phyloP scores from a whole-genome alignment of 2,329 filamentous ascomycete genomes.

The Epichloe coenophiala region DNA sequence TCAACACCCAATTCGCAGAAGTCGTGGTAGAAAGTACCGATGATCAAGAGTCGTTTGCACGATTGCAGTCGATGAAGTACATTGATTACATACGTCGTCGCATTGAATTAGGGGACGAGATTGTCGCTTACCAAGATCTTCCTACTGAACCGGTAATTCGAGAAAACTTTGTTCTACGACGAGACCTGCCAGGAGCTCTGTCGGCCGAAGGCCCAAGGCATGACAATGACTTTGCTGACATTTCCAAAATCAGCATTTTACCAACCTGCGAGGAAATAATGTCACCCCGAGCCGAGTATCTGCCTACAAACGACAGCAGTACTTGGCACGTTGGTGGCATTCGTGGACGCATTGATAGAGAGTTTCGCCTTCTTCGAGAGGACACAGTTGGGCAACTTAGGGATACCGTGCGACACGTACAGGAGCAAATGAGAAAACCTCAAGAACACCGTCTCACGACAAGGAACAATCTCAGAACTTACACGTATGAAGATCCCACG shows the following conservation, averaged over 20 bases:
- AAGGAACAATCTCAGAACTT: slow-evolving; percentile 17
- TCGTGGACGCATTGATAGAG: slow-evolving; percentile 35
- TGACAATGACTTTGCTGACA: slow-evolving; percentile 35
- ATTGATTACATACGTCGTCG: slow-evolving; percentile 19
- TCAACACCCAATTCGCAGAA: slow-evolving; percentile 11
- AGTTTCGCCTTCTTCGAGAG: slow-evolving; percentile 42
- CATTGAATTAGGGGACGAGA: slow-evolving; percentile 16
- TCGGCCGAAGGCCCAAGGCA: slow-evolving; percentile 25
- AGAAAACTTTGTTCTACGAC: slow-evolving; percentile 17
- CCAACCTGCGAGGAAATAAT: slow-evolving; percentile 35
- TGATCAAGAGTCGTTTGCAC: slow-evolving; percentile 12
- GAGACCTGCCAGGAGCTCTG: slow-evolving; percentile 20
- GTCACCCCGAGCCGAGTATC: slow-evolving; percentile 27
- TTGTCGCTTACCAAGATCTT: slow-evolving; percentile 6
- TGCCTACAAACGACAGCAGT: slow-evolving; percentile 24
- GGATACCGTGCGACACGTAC: slow-evolving; percentile 29
- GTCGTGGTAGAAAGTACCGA: slow-evolving; percentile 7
- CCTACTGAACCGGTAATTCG: slow-evolving; percentile 6
- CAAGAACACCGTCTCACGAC: background rate
- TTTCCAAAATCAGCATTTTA: slow-evolving; percentile 32
- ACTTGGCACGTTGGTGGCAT: slow-evolving; percentile 25
- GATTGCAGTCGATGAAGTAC: slow-evolving; percentile 17
- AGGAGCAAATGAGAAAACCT: slow-evolving; percentile 18
- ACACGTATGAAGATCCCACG: slow-evolving; percentile 15
- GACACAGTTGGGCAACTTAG: slow-evolving; percentile 40